A percentile compares a stretch with the other conserved stretches of the same genome.
Evolutionary conservation across 2,329 filamentous ascomycete species (phyloP).

Genomic region (Aspergillus arachidicola): DNA sequence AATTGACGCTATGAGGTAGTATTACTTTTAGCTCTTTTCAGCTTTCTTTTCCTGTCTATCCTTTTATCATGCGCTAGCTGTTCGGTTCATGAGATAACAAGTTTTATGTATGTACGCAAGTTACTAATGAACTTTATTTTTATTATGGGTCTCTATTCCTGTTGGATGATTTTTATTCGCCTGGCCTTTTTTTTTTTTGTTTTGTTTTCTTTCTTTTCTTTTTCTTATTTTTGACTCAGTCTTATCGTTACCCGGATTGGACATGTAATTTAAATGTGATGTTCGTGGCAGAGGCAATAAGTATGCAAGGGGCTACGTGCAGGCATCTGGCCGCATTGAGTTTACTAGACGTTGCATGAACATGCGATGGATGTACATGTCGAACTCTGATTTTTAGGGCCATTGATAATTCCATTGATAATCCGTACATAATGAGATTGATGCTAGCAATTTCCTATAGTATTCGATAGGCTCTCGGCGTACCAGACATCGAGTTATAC

Average conservation of each 20-base stretch:
- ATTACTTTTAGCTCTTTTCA: background rate
- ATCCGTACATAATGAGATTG: background rate
- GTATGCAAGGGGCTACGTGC: background rate
- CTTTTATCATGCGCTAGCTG: background rate
- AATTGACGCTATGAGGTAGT: background rate
- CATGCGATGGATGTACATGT: background rate
- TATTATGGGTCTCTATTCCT: background rate
- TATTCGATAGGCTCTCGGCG: background rate
- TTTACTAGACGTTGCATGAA: background rate
- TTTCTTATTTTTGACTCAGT: no score
- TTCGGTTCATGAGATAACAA: constrained; percentile 2
- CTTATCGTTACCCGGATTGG: background rate
- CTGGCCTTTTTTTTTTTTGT: no score
- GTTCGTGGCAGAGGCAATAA: background rate
- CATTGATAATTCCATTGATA: background rate
- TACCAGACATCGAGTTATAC: background rate
- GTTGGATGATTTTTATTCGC: background rate
- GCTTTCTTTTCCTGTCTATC: constrained; percentile 1
- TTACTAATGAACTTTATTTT: constrained; percentile 9
- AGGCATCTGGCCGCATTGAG: background rate
- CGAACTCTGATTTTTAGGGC: background rate
- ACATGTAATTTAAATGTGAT: background rate
- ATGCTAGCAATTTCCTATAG: background rate
- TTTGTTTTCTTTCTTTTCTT: no score
- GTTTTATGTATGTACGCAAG: constrained; percentile 9